Base-by-base conservation (phyloP, 345 rosid species). In the Murraya koenigii region DNA sequence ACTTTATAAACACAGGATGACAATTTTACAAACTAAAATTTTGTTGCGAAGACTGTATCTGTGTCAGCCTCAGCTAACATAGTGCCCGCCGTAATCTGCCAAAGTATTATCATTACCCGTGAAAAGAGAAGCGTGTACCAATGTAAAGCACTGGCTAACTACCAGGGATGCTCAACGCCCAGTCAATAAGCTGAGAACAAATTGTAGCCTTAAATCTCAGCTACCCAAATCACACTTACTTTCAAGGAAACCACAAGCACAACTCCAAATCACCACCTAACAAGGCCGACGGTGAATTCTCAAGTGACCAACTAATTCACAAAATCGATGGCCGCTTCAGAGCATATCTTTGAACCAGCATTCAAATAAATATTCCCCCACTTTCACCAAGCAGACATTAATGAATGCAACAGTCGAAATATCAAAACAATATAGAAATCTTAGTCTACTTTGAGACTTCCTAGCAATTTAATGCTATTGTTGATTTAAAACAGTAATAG, bases 401-500 rank as follows among this genome's bases (percentile, higher is more conserved):
- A 65, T 23, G 35, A 65, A 44, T 14, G 15, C 35, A 63, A 33
- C 62, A 23, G 6, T 60, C n/a, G n/a, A n/a, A n/a, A 28, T 10
- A 30, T 55, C 11, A 63, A 74, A 39, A 28, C 19, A 4, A 7
- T 4, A 38, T 25, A 7, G n/a, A 23, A 15, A 72, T 4, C 70
- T 22, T 66, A 72, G 74, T 15, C 68, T 41, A 63, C 11, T 63
- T 59, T 41, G 30, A 39, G 23, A 30, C 26, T 25, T 8, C 14
- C 59, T 47, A 58, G 66, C 69, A 71, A 76, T 2, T 83, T 36
- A 72, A 35, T n/a, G 55, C 80, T 83, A 82, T 28, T 71, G 75
- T 80, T 85, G 85, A 80, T 85, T 87, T 78, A 88, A 76, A 80
- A 80, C 80, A 28, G 94, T 89, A 72, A 85, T 86, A 32, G 92